Conservation (phyloP, 2,329 filamentous ascomycete species). For the Sclerotinia subarctica region DNA sequence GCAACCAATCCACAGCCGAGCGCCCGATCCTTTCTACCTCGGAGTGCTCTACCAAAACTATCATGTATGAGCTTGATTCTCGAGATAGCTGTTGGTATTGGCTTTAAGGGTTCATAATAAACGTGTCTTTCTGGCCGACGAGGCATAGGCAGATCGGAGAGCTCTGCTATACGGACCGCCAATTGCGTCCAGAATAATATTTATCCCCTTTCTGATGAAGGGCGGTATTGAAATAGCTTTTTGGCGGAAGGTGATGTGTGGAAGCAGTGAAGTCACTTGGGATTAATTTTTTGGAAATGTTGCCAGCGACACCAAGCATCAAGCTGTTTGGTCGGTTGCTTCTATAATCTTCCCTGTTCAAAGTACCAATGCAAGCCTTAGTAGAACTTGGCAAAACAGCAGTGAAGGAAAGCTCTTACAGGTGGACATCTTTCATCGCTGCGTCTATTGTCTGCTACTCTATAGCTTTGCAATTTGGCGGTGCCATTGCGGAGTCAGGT, state of each 20-base stretch:
- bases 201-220: neutral
- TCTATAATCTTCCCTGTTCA: conserved; percentile 44
- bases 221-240: neutral
- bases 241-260: neutral
- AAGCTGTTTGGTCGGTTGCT: conserved; percentile 27
- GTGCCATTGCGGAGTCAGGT: conserved; percentile 40
- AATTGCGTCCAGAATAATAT: neutral
- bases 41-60: neutral
- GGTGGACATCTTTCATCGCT: conserved; percentile 48
- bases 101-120: neutral
- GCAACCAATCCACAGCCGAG: neutral
- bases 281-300: neutral
- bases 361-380: conserved; percentile 34
- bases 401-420: conserved; percentile 44
- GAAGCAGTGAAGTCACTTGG: neutral
- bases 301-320: neutral
- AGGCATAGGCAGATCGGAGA: neutral
- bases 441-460: conserved; percentile 42
- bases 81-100: neutral
- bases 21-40: neutral
- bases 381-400: conserved; percentile 32
- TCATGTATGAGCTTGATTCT: neutral
- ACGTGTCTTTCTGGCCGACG: neutral
- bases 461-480: conserved; percentile 46
- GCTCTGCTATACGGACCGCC: neutral